Evolutionary conservation across 1,284 basidiomycete species (phyloP).

Genomic region (Sporisorium iseilematis-ciliati): DNA sequence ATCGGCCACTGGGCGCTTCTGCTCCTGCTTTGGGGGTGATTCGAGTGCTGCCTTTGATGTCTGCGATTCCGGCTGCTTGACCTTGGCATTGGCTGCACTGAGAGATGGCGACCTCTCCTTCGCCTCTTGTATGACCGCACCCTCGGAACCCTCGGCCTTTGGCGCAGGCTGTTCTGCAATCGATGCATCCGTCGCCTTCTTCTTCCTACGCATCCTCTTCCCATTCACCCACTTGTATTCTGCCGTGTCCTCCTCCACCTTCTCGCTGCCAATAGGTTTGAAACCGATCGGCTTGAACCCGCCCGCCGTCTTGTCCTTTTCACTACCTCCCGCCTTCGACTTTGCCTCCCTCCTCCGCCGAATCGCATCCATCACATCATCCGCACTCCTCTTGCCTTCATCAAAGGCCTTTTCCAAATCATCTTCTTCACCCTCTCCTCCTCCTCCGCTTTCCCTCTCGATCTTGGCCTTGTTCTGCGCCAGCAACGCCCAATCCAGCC

Average conservation of each 20-base stretch:
- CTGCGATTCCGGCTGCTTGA: not conserved
- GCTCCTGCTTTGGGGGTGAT: not conserved
- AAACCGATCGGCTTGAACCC: conserved; percentile 74
- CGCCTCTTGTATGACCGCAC: not conserved
- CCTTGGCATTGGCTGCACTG: not conserved
- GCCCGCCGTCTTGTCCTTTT: conserved; percentile 61
- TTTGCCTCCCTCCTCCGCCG: conserved; percentile 74
- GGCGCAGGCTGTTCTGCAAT: not conserved
- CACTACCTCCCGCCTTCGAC: no score
- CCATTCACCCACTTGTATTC: conserved; percentile 67
- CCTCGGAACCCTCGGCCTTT: not conserved
- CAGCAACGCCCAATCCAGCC: conserved; percentile 86
- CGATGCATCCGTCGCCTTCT: conserved; percentile 58
- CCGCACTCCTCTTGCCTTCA: conserved; percentile 72
- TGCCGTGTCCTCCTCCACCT: conserved; percentile 70
- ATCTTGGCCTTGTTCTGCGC: conserved; percentile 81
- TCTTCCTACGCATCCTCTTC: conserved; percentile 71
- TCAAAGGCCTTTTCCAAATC: conserved; percentile 79
- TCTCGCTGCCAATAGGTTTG: conserved; percentile 77
- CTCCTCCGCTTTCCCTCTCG: conserved; percentile 70
- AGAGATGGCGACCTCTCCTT: not conserved
- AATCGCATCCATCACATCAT: conserved; percentile 79
- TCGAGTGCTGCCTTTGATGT: not conserved
- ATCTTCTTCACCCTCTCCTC: conserved; percentile 78
- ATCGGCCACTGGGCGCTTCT: not conserved